Percentiles rank a stretch among this genome's conserved stretches.
phyloP scores from a whole-genome alignment of 305 asterid genomes.

The Fraxinus platypoda region DNA sequence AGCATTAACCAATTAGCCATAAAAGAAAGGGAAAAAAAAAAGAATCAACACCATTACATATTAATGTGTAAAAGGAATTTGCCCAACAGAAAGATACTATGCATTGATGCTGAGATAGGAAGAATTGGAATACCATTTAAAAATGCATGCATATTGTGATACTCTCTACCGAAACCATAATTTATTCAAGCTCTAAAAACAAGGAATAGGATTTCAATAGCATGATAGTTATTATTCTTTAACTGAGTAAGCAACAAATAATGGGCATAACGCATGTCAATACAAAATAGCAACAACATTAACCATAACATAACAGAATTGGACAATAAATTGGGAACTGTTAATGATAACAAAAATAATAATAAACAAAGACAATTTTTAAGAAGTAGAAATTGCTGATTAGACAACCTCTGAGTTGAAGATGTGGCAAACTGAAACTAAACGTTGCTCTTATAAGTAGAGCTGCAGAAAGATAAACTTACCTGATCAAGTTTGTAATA shows the following conservation, averaged over 20 bases:
- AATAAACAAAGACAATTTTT: conserved; percentile 8
- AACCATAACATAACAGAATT: conserved; percentile 8
- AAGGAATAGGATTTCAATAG: conserved; percentile 4
- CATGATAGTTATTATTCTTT: conserved; percentile 1
- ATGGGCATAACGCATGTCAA: conserved; percentile 2
- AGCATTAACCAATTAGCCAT: conserved; percentile 27
- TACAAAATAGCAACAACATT: conserved; percentile 9
- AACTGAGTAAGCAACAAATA: conserved; percentile 4
- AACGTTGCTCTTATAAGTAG: conserved; percentile 6
- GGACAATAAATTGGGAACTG: not conserved
- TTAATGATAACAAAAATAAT: not conserved
- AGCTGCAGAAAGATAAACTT: conserved; percentile 20
- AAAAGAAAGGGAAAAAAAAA: not conserved
- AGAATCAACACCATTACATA: not conserved
- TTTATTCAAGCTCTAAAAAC: not conserved
- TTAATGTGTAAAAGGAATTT: conserved; percentile 7
- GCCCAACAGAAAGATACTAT: conserved; percentile 17
- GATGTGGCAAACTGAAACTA: conserved; percentile 15
- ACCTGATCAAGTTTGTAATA: conserved; percentile 98
- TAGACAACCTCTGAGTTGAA: conserved; percentile 10
- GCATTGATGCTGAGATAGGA: conserved; percentile 7
- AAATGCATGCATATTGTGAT: conserved; percentile 3
- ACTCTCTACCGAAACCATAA: not conserved
- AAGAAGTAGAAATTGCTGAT: conserved; percentile 7
- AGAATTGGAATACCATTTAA: conserved; percentile 9